Conservation (phyloP, 2,329 filamentous ascomycete species). For the Xylariaceae sp. region DNA sequence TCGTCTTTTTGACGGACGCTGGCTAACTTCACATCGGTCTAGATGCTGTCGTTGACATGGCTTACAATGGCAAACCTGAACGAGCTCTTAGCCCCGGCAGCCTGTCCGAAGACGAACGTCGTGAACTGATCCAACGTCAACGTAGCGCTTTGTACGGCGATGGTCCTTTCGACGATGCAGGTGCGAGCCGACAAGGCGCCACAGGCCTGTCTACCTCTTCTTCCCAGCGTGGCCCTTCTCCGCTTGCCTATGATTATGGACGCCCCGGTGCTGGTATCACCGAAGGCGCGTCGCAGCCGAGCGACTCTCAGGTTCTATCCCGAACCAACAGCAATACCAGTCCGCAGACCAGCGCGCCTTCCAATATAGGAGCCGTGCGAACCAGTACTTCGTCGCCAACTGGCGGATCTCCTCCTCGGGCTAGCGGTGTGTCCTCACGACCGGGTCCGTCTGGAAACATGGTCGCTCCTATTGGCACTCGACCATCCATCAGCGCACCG, state of each 20-base stretch:
- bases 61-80: conserved; percentile 65
- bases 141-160: conserved; percentile 91
- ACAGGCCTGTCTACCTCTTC: conserved; percentile 59
- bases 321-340: conserved; percentile 82
- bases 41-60: conserved; percentile 48
- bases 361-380: conserved; percentile 60
- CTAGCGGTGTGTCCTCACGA: conserved; percentile 51
- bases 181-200: conserved; percentile 57
- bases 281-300: conserved; percentile 41
- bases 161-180: conserved; percentile 62
- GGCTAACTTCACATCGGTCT: conserved; percentile 37
- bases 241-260: conserved; percentile 65
- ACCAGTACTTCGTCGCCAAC: conserved; percentile 81
- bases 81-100: conserved; percentile 75
- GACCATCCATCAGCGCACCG: conserved; percentile 58
- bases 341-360: conserved; percentile 62
- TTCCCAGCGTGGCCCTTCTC: conserved; percentile 70
- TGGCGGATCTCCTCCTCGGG: conserved; percentile 70
- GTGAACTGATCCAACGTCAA: conserved; percentile 92
- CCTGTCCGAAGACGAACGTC: conserved; percentile 93
- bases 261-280: conserved; percentile 36
- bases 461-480: conserved; percentile 90
- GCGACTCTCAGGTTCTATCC: conserved; percentile 50
- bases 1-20: conserved; percentile 20
- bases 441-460: conserved; percentile 52